Evolutionary conservation across 805 yeast species (phyloP).

Genomic region (Pichia exigua): DNA sequence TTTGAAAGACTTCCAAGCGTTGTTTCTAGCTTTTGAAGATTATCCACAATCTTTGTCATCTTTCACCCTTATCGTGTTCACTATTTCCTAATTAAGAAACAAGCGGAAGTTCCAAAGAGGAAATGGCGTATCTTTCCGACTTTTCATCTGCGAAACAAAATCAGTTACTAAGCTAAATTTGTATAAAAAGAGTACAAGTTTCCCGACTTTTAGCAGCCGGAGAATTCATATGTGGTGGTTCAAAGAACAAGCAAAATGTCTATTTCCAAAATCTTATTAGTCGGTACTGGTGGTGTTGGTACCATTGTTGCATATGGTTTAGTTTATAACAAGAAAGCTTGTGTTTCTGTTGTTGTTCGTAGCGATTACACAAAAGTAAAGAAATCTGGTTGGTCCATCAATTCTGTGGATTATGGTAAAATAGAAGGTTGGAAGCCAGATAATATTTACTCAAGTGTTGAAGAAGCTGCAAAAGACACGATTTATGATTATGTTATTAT

Average conservation of each 20-base stretch:
- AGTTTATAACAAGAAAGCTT: conserved; percentile 35
- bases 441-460: conserved; percentile 27
- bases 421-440: conserved; percentile 49
- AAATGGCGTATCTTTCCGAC: conserved; percentile 1
- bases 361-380: conserved; percentile 44
- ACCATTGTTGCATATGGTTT: conserved; percentile 62
- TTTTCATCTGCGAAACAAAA: background rate
- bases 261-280: conserved; percentile 26
- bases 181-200: background rate
- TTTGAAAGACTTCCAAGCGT: no score
- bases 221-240: no score
- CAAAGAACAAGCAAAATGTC: background rate
- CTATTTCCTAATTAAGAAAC: background rate
- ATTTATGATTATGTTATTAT: conserved; percentile 50
- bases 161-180: no score
- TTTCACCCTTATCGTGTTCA: background rate
- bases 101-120: background rate
- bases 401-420: conserved; percentile 55
- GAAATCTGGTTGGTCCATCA: conserved; percentile 44
- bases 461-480: conserved; percentile 32
- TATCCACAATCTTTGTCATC: no score
- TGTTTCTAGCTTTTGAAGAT: no score
- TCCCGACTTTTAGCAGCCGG: no score
- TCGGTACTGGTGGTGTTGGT: conserved; percentile 86
- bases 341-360: conserved; percentile 56